Conservation (phyloP, 805 yeast species). For the Wickerhamomyces xylosicus region DNA sequence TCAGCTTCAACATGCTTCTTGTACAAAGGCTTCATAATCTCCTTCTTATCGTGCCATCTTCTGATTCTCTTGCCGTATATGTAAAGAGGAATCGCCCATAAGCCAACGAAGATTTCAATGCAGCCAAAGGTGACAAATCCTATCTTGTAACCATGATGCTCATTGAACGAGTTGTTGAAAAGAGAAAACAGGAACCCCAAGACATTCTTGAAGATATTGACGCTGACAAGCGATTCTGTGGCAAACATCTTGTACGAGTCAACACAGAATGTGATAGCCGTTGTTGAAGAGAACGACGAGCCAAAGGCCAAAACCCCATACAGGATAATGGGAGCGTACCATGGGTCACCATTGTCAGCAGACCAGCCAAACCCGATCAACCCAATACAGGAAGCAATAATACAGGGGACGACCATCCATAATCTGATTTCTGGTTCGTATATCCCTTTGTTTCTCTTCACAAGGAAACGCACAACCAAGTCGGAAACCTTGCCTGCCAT, state of each 20-base stretch:
- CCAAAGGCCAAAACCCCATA: constrained; percentile 51
- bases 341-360: constrained; percentile 30
- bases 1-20: too few species aligned
- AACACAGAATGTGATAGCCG: constrained; percentile 49
- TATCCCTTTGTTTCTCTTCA: constrained; percentile 37
- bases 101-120: constrained; percentile 36
- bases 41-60: constrained; percentile 39
- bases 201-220: constrained; percentile 43
- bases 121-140: constrained; percentile 43
- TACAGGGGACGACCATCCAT: constrained; percentile 41
- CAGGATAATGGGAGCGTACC: constrained; percentile 51
- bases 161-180: constrained; percentile 39
- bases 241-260: constrained; percentile 50
- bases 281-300: constrained; percentile 49
- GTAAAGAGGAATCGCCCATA: constrained; percentile 40
- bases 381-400: constrained; percentile 34
- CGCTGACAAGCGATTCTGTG: constrained; percentile 45
- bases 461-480: constrained; percentile 32
- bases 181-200: constrained; percentile 47
- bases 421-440: constrained; percentile 58
- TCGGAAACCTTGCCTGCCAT: constrained; percentile 43
- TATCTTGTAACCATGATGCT: constrained; percentile 30
- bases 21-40: constrained; percentile 30
- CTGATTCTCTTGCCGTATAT: constrained; percentile 42
- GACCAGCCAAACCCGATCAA: constrained; percentile 61